Conservation (phyloP, 495 filamentous ascomycete species). For the Hypoxylon rickii region DNA sequence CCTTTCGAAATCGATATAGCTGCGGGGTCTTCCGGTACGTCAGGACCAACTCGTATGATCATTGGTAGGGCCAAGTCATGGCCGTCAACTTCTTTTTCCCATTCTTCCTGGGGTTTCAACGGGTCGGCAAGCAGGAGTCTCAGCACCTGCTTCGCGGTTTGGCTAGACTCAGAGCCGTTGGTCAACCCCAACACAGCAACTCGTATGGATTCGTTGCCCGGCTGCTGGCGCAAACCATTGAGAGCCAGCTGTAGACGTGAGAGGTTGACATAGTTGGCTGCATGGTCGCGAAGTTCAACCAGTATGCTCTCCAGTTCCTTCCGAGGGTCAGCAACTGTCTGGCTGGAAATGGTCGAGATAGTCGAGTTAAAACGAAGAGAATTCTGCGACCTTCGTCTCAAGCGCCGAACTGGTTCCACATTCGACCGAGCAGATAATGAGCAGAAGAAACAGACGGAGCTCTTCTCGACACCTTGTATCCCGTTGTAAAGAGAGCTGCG, state of each 20-base stretch:
- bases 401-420: conserved; percentile 13
- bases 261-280: conserved; percentile 69
- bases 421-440: conserved; percentile 35
- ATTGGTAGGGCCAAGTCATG: conserved; percentile 48
- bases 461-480: conserved; percentile 1
- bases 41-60: conserved; percentile 48
- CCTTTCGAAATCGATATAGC: conserved; percentile 34
- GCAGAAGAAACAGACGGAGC: conserved; percentile 50
- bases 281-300: conserved; percentile 61
- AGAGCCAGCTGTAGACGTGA: conserved; percentile 80
- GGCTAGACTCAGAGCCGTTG: conserved; percentile 39
- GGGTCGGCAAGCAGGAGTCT: conserved; percentile 79
- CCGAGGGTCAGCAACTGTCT: conserved; percentile 35
- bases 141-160: conserved; percentile 62
- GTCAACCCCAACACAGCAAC: conserved; percentile 63
- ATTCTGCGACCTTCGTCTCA: conserved; percentile 24
- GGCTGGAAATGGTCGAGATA: conserved; percentile 5
- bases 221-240: conserved; percentile 70
- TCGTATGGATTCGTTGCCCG: conserved; percentile 66
- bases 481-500: conserved; percentile 4
- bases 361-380: conserved; percentile 22
- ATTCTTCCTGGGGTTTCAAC: conserved; percentile 62
- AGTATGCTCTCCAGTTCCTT: conserved; percentile 65
- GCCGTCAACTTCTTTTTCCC: conserved; percentile 70
- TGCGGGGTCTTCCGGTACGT: conserved; percentile 19